These are phyloP conservation scores for Willaertia magna DNA, from an alignment of 208 protist species.

Conservation along the genomic window DNA sequence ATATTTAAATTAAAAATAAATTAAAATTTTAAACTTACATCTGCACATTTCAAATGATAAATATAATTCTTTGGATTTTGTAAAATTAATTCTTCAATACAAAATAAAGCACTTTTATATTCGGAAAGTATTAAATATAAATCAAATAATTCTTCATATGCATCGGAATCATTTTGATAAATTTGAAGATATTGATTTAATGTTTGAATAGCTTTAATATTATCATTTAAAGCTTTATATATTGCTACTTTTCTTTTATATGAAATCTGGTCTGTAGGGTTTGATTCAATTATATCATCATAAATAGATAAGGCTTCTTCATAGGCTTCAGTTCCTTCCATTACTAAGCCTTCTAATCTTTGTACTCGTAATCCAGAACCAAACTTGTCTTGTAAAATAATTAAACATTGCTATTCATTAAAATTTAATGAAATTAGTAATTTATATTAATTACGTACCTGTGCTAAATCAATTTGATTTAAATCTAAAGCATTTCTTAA, in stretches of 20 bases:
- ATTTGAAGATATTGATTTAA: background rate
- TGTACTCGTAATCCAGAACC: background rate
- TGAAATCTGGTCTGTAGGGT: background rate
- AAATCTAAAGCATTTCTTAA: background rate
- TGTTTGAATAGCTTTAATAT: background rate
- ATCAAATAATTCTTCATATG: background rate
- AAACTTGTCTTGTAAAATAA: background rate
- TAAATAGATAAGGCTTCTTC: background rate
- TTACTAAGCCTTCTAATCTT: background rate
- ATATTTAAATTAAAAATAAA: too few species aligned
- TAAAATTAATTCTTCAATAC: conserved; percentile 11
- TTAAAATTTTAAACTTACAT: background rate
- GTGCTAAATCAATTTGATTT: background rate
- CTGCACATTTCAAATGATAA: conserved; percentile 12
- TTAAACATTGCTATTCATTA: background rate
- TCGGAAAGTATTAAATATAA: background rate
- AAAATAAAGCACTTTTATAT: conserved; percentile 9
- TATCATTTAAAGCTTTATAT: background rate
- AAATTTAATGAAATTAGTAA: background rate
- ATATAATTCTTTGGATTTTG: background rate
- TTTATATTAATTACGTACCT: background rate
- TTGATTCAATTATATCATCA: background rate
- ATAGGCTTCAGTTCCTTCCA: background rate
- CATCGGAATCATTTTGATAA: background rate
- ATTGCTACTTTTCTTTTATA: conserved; percentile 1